Evolutionary conservation across 2,329 filamentous ascomycete species (phyloP), one percentile per base, ranked within the genome.

Genomic region (Verticillium alfalfae): DNA sequence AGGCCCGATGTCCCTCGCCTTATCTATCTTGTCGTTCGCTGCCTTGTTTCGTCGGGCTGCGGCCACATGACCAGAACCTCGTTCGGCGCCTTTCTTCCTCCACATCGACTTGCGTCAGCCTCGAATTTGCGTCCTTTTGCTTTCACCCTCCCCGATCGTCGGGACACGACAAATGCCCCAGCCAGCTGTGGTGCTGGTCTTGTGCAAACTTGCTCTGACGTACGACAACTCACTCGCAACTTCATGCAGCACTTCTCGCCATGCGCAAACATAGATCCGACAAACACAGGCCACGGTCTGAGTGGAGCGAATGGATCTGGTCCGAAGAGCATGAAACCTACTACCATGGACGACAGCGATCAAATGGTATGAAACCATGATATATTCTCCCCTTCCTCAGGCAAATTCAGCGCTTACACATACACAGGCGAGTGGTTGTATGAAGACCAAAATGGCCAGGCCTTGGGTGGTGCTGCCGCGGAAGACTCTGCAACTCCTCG

Each of bases 251-350:
- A 66, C 62, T 71, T 70, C 68, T 66, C 61, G 70, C 58, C 59
- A 71, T 71, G 70, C 68, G 68, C 59, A 70, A 69, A 64, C 59
- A 55, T 55, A 64, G 31, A 39, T 58, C 64, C 52, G 68, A 69
- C 62, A 70, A 69, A 57, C 64, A 66, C 52, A 70, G 70, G 60
- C 67, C 68, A 31, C 69, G 39, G 59, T 45, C 38, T n/a, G 60
- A 59, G 26, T 71, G 69, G 70, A 66, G 62, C 34, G 64, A 67
- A 4, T 76, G 74, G 74, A 63, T 64, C 18, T 74, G 66, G 67
- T 67, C 68, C 31, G 26, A 31, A 16, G 62, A 67, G 5, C 66
- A 31, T 31, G 72, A 41, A 45, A 64, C 15, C 65, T 68, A 60
- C 56, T 76, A 71, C 57, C 70, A 69, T 58, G 67, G 67, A 18